phyloP scores from a whole-genome alignment of 768 basidiomycete genomes.

The Obba rivulosa region DNA sequence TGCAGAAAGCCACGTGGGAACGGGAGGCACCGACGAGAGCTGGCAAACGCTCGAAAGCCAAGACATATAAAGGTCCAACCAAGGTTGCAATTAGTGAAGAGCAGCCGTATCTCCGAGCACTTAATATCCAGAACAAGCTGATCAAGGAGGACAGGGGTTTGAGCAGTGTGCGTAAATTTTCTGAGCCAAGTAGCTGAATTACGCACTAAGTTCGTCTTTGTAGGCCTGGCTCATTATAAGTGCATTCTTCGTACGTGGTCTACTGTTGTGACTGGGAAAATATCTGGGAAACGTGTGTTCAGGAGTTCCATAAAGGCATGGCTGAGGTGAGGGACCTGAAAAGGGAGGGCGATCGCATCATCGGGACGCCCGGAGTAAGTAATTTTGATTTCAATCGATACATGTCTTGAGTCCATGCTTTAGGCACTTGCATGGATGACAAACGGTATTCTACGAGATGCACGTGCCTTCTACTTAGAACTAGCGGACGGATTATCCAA shows the following conservation, averaged over 20 bases:
- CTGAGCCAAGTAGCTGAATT: background rate
- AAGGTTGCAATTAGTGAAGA: conserved; percentile 1
- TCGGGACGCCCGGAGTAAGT: background rate
- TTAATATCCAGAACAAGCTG: conserved; percentile 13
- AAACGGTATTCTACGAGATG: conserved; percentile 36
- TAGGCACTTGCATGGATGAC: conserved; percentile 28
- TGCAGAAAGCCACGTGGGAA: too few species aligned
- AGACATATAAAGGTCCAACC: too few species aligned
- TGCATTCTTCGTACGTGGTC: too few species aligned
- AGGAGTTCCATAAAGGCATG: conserved; percentile 16
- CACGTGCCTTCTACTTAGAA: conserved; percentile 33
- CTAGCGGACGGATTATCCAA: conserved; percentile 27
- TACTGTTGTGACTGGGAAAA: too few species aligned
- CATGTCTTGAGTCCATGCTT: too few species aligned
- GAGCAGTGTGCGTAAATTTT: background rate
- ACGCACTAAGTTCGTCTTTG: background rate
- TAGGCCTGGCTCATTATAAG: background rate
- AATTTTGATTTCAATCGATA: too few species aligned
- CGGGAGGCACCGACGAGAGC: too few species aligned
- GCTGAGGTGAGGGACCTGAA: conserved; percentile 8
- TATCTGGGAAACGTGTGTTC: too few species aligned
- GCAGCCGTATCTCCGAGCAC: conserved; percentile 17
- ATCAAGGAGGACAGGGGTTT: conserved; percentile 6
- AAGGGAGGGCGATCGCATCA: background rate
- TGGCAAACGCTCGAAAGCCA: too few species aligned